Evolutionary conservation across 2,329 filamentous ascomycete species (phyloP).

Genomic region (Zasmidium cellare): DNA sequence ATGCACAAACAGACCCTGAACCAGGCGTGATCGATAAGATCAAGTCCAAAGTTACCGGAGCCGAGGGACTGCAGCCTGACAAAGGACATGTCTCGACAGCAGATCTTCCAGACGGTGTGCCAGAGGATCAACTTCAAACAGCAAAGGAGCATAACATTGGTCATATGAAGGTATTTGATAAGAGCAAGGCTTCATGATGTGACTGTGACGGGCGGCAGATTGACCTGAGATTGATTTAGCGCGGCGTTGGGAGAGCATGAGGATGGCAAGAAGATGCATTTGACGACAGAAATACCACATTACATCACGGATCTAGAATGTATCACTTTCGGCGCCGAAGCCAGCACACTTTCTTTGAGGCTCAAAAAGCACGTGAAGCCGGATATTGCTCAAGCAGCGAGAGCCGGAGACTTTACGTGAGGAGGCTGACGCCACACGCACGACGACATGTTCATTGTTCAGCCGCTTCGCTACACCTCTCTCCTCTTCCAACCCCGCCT

Average conservation of each 20-base stretch:
- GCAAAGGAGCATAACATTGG: conserved; percentile 15
- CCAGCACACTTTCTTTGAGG: not conserved
- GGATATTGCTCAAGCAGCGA: not conserved
- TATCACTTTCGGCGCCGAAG: not conserved
- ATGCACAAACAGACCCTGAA: conserved; percentile 25
- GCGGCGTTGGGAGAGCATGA: not conserved
- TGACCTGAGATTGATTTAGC: not conserved
- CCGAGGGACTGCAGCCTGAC: not conserved
- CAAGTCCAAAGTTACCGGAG: conserved; percentile 15
- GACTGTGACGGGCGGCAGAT: not conserved
- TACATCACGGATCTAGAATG: not conserved
- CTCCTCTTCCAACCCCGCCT: not conserved
- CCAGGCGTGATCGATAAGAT: conserved; percentile 27
- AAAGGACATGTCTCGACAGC: conserved; percentile 37
- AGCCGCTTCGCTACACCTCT: not conserved
- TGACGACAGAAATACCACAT: not conserved
- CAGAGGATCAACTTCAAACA: conserved; percentile 40
- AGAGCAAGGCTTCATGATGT: not conserved
- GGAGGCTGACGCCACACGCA: not conserved
- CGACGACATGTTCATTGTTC: not conserved
- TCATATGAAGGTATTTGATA: conserved; percentile 14
- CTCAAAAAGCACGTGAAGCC: not conserved
- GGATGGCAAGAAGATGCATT: not conserved
- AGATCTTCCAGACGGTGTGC: conserved; percentile 44
- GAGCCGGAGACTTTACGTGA: not conserved